Evolutionary conservation across 495 filamentous ascomycete species (phyloP).

Genomic region (Trichoderma gamsii): DNA sequence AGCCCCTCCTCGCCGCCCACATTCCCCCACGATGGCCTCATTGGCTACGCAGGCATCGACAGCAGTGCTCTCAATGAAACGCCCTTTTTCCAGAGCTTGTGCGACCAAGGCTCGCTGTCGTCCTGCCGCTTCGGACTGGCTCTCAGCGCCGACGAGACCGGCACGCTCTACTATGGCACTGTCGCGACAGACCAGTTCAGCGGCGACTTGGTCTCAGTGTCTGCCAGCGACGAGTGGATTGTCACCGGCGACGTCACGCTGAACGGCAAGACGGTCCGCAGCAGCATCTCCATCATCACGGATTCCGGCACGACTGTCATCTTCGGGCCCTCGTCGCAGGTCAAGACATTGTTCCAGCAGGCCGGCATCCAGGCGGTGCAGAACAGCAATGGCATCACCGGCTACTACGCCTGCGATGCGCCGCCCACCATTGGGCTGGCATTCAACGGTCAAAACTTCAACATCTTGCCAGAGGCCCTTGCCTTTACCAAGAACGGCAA

Average conservation of each 20-base stretch:
- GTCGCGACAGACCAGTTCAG: not conserved
- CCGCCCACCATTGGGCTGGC: not conserved
- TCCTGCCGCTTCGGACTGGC: conserved; percentile 8
- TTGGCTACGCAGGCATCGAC: conserved; percentile 7
- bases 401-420: conserved; percentile 12
- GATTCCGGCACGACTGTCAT: conserved; percentile 5
- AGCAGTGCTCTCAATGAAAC: not conserved
- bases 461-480: not conserved
- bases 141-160: not conserved
- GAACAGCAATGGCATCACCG: conserved; percentile 1
- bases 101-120: conserved; percentile 7
- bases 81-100: conserved; percentile 2
- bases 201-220: conserved; percentile 1
- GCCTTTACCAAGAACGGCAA: conserved; percentile 2
- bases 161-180: conserved; percentile 2
- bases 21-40: conserved; percentile 5
- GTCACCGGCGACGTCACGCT: not conserved
- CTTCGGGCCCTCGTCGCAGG: conserved; percentile 1
- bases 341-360: conserved; percentile 4
- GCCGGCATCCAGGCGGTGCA: conserved; percentile 8
- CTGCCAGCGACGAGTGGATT: conserved; percentile 3
- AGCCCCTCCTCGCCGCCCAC: not conserved
- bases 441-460: conserved; percentile 3
- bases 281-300: conserved; percentile 6
- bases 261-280: not conserved